These are phyloP conservation scores for Paxillus ammoniavirescens DNA, from an alignment of 768 basidiomycete genomes.

Conservation along the genomic window DNA sequence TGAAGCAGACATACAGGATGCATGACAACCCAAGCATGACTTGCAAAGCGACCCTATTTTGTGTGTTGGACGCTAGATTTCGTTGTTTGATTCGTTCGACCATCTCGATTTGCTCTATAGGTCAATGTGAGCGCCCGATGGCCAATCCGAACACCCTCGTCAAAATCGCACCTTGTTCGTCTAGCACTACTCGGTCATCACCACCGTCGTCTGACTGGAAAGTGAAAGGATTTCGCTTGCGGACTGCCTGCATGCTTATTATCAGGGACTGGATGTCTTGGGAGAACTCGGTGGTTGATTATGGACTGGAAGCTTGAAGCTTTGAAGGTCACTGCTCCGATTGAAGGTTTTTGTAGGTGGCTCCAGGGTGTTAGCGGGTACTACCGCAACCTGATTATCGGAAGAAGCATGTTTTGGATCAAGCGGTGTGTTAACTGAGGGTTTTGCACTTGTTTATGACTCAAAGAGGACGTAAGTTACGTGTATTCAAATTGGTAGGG, in stretches of 20 bases:
- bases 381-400: not conserved
- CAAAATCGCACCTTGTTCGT: slow-evolving; percentile 48
- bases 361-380: slow-evolving; percentile 3
- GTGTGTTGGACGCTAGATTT: slow-evolving; percentile 42
- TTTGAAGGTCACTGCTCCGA: slow-evolving; percentile 3
- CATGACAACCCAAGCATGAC: slow-evolving; percentile 43
- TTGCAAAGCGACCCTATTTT: slow-evolving; percentile 40
- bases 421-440: slow-evolving; percentile 10
- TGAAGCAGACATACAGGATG: slow-evolving; percentile 40
- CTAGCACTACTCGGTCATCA: slow-evolving; percentile 37
- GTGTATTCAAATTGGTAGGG: no score
- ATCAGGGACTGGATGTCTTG: not conserved
- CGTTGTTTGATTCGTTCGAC: slow-evolving; percentile 47
- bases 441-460: slow-evolving; percentile 19
- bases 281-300: not conserved
- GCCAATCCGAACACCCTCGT: not conserved
- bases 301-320: not conserved
- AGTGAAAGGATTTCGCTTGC: slow-evolving; percentile 47
- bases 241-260: slow-evolving; percentile 30
- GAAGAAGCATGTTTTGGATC: not conserved
- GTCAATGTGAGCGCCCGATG: slow-evolving; percentile 1
- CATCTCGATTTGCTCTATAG: slow-evolving; percentile 59
- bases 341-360: slow-evolving; percentile 8
- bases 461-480: no score
- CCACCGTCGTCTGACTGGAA: slow-evolving; percentile 31